Evolutionary conservation across 2,329 filamentous ascomycete genomes (phyloP), one percentile per base, ranked within the genome.

Genomic region (Orbilia ellipsospora): DNA sequence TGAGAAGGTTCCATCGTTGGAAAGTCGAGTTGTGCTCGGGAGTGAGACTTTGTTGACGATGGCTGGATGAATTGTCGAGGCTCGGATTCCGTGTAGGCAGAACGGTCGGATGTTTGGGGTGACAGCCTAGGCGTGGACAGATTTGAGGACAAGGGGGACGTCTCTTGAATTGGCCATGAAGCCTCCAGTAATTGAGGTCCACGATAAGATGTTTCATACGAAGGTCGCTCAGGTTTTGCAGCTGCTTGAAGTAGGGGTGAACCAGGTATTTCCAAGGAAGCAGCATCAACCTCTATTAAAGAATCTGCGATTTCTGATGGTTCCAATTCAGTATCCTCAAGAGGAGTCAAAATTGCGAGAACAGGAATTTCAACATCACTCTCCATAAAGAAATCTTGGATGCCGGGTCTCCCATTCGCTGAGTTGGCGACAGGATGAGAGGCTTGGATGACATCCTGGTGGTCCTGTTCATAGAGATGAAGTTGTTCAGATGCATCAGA

Each of bases 221-320:
- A 69, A 20, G 64, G 72, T 18, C 48, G 44, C 16, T 75, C 64
- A 12, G 64, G 64, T 56, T 75, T 75, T 2, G 45, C 26, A 12
- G 60, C 72, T 10, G 64, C 42, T 26, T 69, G 64, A 42, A 51
- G 50, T 13, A 40, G 20, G 0, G 51, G 51, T 13, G 52, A 64
- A 16, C n/a, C 40, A 16, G 59, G 51, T 48, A 18, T 15, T 48
- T 48, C 44, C 48, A 18, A 23, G 4, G 10, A 23, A 23, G n/a
- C 15, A n/a, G 16, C 16, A n/a, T 48, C 44, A n/a, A 18, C 5
- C 5, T n/a, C 16, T 48, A 1, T 13, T 48, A 48, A 18, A 48
- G 44, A 48, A n/a, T n/a, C 13, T 48, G 13, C 13, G 44, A 10
- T 36, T 10, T 36, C 31, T 6, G 8, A 36, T 36, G 44, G 7